These are phyloP conservation scores for Calcarisporium arbuscula DNA, from an alignment of 2,329 filamentous ascomycete genomes.

Conservation along the genomic window DNA sequence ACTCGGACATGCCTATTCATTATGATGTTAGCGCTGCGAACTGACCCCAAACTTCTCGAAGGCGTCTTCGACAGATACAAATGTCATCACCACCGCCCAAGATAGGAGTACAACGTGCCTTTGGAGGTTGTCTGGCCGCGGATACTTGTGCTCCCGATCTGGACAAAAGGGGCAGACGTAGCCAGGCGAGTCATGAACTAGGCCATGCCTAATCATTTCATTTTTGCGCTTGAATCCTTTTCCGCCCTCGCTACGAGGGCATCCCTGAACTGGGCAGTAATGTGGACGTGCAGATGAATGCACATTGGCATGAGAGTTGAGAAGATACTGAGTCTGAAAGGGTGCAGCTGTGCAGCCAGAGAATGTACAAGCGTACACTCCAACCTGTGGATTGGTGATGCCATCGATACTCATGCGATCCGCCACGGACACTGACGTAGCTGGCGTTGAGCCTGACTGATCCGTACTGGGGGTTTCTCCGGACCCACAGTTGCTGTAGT, in stretches of 20 bases:
- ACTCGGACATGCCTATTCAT: slow-evolving; percentile 74
- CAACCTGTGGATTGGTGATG: slow-evolving; percentile 45
- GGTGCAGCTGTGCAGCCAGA: slow-evolving; percentile 63
- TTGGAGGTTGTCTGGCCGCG: slow-evolving; percentile 90
- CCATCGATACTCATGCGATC: slow-evolving; percentile 55
- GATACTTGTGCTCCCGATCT: slow-evolving; percentile 89
- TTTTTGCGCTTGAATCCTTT: slow-evolving; percentile 68
- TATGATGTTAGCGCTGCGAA: slow-evolving; percentile 9
- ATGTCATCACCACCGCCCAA: no score
- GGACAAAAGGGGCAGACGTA: slow-evolving; percentile 96
- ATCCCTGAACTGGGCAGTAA: slow-evolving; percentile 57
- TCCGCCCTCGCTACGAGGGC: slow-evolving; percentile 56
- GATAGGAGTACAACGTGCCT: slow-evolving; percentile 49
- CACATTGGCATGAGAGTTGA: slow-evolving; percentile 74
- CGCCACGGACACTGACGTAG: slow-evolving; percentile 31
- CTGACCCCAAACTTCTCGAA: no score
- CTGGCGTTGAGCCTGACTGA: slow-evolving; percentile 35
- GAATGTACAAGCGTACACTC: slow-evolving; percentile 51
- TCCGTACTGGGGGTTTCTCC: slow-evolving; percentile 40
- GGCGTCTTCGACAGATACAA: no score
- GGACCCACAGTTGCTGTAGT: slow-evolving; percentile 37
- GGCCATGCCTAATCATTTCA: slow-evolving; percentile 68
- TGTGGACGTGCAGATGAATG: slow-evolving; percentile 61
- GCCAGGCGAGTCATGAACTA: slow-evolving; percentile 90
- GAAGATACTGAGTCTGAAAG: slow-evolving; percentile 70